Evolutionary conservation across 2,329 filamentous ascomycete species (phyloP).

Genomic region (Ophiostoma angusticollis): DNA sequence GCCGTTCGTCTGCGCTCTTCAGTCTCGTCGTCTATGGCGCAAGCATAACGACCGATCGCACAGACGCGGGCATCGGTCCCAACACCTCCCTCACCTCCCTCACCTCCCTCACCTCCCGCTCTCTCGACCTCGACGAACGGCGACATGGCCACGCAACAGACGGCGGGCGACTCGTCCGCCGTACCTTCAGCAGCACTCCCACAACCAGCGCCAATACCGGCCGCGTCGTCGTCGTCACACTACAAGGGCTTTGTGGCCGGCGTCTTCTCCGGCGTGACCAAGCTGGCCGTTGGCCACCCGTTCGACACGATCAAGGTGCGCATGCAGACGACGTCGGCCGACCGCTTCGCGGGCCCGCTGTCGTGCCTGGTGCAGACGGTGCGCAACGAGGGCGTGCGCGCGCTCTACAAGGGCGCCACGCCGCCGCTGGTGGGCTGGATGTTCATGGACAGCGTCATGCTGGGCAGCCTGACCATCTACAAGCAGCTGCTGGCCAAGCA

Average conservation of each 20-base stretch:
- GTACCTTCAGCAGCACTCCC: neutral
- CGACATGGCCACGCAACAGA: slow-evolving; percentile 6
- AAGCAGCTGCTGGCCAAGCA: slow-evolving; percentile 70
- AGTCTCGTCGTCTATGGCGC: no score
- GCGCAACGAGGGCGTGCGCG: slow-evolving; percentile 69
- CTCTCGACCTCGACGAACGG: neutral
- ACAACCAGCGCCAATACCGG: neutral
- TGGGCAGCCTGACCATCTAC: slow-evolving; percentile 84
- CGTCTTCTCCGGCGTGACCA: slow-evolving; percentile 89
- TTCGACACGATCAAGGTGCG: slow-evolving; percentile 98
- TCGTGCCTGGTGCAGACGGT: slow-evolving; percentile 78
- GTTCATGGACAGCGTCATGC: slow-evolving; percentile 89
- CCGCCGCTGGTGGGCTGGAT: slow-evolving; percentile 95
- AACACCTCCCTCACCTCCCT: no score
- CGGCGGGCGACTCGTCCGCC: neutral
- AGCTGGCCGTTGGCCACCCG: slow-evolving; percentile 53
- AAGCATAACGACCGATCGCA: no score
- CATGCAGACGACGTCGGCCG: slow-evolving; percentile 67
- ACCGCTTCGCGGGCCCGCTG: slow-evolving; percentile 73
- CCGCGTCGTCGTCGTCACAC: slow-evolving; percentile 32
- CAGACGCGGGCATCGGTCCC: no score
- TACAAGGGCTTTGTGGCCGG: slow-evolving; percentile 97
- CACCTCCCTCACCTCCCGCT: neutral
- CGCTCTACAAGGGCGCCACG: slow-evolving; percentile 87
- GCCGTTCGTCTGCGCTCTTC: no score